phyloP scores from a whole-genome alignment of 768 basidiomycete genomes.

The Sarcodon aspratus region DNA sequence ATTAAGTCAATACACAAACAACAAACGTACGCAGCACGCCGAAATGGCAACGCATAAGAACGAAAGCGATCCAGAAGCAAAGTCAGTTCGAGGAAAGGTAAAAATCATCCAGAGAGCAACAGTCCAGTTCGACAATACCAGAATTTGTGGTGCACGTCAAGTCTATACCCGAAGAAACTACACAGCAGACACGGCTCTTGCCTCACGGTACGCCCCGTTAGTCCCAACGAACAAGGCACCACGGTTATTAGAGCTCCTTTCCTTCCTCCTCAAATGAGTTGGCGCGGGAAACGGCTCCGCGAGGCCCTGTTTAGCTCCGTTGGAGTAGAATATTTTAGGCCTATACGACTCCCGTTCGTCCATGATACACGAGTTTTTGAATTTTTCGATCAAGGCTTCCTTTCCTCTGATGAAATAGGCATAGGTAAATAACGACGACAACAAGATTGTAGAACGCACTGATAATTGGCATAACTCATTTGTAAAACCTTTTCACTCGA shows the following conservation, averaged over 20 bases:
- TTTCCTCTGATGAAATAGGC: constrained; percentile 50
- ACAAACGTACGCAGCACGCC: no score
- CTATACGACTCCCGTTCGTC: constrained; percentile 76
- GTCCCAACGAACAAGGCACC: constrained; percentile 48
- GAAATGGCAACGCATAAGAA: no score
- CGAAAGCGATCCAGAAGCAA: no score
- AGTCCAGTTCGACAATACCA: no score
- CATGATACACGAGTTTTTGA: constrained; percentile 88
- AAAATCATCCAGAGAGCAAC: no score
- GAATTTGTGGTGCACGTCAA: no score
- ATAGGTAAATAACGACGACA: constrained; percentile 3
- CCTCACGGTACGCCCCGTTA: constrained; percentile 21
- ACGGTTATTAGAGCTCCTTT: constrained; percentile 71
- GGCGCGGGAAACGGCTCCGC: constrained; percentile 76
- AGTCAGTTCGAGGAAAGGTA: no score
- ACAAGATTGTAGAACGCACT: constrained; percentile 37
- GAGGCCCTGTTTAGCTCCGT: constrained; percentile 61
- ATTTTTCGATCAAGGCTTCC: constrained; percentile 83
- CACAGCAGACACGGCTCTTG: constrained; percentile 2
- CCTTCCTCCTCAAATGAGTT: constrained; percentile 72
- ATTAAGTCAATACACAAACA: no score
- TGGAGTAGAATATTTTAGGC: constrained; percentile 76
- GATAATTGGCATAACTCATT: constrained; percentile 89
- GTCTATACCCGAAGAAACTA: no score
- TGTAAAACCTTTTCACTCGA: constrained; percentile 84